phyloP scores from a whole-genome alignment of 345 rosid species.

The Cardamine resedifolia region DNA sequence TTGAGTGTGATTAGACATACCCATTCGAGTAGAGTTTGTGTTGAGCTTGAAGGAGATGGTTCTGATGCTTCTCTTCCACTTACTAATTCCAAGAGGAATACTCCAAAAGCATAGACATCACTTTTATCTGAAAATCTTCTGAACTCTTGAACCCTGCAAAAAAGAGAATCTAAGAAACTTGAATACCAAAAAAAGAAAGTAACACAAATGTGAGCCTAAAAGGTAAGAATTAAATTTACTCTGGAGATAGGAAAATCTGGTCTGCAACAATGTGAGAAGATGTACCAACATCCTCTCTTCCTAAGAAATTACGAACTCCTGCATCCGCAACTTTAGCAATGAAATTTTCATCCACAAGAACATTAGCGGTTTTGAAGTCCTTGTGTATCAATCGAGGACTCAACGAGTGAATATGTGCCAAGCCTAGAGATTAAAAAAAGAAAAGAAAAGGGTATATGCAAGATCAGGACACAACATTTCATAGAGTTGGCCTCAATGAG shows the following conservation, averaged over 20 bases:
- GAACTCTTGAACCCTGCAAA: conserved; percentile 78
- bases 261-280: conserved; percentile 71
- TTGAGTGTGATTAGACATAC: conserved; percentile 45
- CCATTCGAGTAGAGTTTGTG: conserved; percentile 72
- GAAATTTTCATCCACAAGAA: conserved; percentile 87
- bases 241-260: conserved; percentile 85
- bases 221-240: conserved; percentile 44
- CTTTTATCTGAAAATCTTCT: conserved; percentile 86
- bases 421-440: conserved; percentile 49
- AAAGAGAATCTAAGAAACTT: not conserved
- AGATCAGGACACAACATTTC: conserved; percentile 30
- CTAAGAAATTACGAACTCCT: conserved; percentile 79
- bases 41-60: conserved; percentile 51
- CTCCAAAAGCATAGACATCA: conserved; percentile 87
- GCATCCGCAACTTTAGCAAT: conserved; percentile 95
- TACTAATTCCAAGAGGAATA: conserved; percentile 82
- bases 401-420: conserved; percentile 84
- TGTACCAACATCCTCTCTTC: conserved; percentile 74
- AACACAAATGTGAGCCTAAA: not conserved
- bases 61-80: conserved; percentile 74
- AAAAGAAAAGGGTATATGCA: conserved; percentile 18
- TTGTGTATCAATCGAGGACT: conserved; percentile 84
- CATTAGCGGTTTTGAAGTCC: conserved; percentile 89
- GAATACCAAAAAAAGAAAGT: not conserved
- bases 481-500: not conserved